Conservation (phyloP, 208 protist genomes). For the Tritrichomonas musculus region DNA sequence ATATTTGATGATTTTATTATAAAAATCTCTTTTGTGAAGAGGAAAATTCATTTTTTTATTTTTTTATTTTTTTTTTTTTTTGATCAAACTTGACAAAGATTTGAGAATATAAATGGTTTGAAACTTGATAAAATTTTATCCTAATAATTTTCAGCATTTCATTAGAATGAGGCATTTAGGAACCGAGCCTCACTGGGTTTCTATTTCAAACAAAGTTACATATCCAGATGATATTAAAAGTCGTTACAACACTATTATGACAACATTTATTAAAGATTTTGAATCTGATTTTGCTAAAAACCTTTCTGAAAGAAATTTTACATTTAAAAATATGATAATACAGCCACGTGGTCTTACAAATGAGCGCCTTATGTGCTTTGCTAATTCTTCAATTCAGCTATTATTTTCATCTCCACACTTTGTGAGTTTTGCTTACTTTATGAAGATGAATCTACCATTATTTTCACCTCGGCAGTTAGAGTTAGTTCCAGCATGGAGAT, state of each 20-base stretch:
- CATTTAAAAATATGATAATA: background rate
- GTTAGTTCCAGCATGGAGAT: background rate
- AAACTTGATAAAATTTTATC: no score
- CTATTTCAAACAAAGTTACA: background rate
- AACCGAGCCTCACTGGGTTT: background rate
- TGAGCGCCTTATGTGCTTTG: background rate
- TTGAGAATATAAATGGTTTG: no score
- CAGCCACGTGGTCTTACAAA: constrained; percentile 6
- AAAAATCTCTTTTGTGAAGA: no score
- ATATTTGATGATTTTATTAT: no score
- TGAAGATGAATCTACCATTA: background rate
- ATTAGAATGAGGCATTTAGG: constrained; percentile 1
- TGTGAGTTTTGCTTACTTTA: constrained; percentile 5
- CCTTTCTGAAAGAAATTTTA: background rate
- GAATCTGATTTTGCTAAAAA: background rate
- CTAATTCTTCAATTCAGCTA: constrained; percentile 17
- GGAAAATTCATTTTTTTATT: no score
- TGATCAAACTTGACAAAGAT: no score
- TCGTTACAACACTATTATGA: background rate
- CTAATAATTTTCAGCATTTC: no score
- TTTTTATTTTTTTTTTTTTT: no score
- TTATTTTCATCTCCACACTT: background rate
- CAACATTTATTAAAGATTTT: background rate
- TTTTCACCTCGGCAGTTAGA: background rate
- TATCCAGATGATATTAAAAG: background rate